Evolutionary conservation across 306 rosid species (phyloP).

Genomic region (Trifolium pratense): DNA sequence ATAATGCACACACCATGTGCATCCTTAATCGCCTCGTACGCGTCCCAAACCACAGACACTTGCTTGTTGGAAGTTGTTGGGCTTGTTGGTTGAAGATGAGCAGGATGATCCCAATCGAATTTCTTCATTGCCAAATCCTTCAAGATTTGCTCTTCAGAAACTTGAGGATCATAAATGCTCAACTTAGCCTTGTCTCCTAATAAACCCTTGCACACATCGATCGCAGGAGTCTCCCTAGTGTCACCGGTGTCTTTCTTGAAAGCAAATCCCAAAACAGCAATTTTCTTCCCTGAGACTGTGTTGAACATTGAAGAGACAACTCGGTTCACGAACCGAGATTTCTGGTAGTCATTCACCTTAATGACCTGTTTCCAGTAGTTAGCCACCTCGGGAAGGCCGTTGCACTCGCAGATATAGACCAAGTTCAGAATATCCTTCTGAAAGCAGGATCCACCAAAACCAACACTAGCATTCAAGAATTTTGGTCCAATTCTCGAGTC

Average conservation of each 20-base stretch:
- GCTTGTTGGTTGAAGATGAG: constrained; percentile 76
- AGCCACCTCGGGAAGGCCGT: constrained; percentile 94
- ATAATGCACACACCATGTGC: constrained; percentile 75
- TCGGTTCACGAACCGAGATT: constrained; percentile 75
- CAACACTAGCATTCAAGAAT: constrained; percentile 90
- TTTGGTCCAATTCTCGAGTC: constrained; percentile 90
- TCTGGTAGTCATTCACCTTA: constrained; percentile 93
- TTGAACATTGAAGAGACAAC: constrained; percentile 90
- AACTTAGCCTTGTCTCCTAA: constrained; percentile 74
- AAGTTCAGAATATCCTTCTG: constrained; percentile 92
- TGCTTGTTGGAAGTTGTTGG: constrained; percentile 66
- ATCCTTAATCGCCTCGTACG: constrained; percentile 72
- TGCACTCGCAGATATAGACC: constrained; percentile 91
- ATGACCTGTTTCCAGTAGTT: constrained; percentile 94
- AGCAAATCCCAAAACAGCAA: constrained; percentile 79
- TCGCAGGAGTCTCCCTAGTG: constrained; percentile 91
- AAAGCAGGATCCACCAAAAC: constrained; percentile 95
- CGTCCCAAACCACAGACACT: constrained; percentile 72
- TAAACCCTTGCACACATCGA: constrained; percentile 84
- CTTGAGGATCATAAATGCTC: constrained; percentile 91
- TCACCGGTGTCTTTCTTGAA: constrained; percentile 95
- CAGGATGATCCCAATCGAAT: constrained; percentile 90
- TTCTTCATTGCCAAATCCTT: constrained; percentile 84
- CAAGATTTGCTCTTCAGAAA: constrained; percentile 66
- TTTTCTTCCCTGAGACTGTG: constrained; percentile 77